Conservation (phyloP, 2,329 filamentous ascomycete species). For the Metarhizium guizhouense region DNA sequence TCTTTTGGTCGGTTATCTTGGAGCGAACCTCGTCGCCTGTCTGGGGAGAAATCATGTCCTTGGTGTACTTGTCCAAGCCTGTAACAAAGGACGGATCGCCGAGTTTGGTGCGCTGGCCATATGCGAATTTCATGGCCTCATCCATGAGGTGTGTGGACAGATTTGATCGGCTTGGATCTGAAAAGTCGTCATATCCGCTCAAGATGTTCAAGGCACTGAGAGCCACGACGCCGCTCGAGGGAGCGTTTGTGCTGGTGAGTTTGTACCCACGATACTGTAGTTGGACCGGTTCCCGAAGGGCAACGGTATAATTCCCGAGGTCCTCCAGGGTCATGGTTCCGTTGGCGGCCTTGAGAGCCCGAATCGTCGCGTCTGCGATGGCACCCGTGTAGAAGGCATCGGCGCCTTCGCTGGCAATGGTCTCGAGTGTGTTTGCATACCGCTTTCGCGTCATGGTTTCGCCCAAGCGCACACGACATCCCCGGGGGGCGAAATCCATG, state of each 20-base stretch:
- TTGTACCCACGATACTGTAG: slow-evolving; percentile 63
- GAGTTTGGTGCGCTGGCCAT: slow-evolving; percentile 62
- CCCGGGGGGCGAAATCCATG: slow-evolving; percentile 74
- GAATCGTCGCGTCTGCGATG: slow-evolving; percentile 62
- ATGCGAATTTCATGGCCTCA: slow-evolving; percentile 76
- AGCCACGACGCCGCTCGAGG: slow-evolving; percentile 64
- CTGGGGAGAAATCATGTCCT: slow-evolving; percentile 54
- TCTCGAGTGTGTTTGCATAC: slow-evolving; percentile 65
- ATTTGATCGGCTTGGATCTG: slow-evolving; percentile 39
- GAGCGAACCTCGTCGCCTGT: slow-evolving; percentile 43
- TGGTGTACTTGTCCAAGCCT: slow-evolving; percentile 51
- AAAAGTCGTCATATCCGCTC: slow-evolving; percentile 60
- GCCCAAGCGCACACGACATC: slow-evolving; percentile 54
- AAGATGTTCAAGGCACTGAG: slow-evolving; percentile 67
- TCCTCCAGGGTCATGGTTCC: slow-evolving; percentile 73
- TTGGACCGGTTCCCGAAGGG: slow-evolving; percentile 48
- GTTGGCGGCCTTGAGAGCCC: slow-evolving; percentile 50
- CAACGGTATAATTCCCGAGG: slow-evolving; percentile 62
- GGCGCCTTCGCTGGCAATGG: slow-evolving; percentile 55
- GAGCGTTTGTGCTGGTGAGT: slow-evolving; percentile 58
- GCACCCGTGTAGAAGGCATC: slow-evolving; percentile 63
- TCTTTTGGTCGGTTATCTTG: slow-evolving; percentile 32
- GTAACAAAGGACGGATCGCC: slow-evolving; percentile 68
- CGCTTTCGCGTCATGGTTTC: slow-evolving; percentile 67
- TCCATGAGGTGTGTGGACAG: slow-evolving; percentile 71